These are phyloP conservation scores for Leishmania tarentolae DNA, from an alignment of 208 protist genomes.

Conservation along the genomic window DNA sequence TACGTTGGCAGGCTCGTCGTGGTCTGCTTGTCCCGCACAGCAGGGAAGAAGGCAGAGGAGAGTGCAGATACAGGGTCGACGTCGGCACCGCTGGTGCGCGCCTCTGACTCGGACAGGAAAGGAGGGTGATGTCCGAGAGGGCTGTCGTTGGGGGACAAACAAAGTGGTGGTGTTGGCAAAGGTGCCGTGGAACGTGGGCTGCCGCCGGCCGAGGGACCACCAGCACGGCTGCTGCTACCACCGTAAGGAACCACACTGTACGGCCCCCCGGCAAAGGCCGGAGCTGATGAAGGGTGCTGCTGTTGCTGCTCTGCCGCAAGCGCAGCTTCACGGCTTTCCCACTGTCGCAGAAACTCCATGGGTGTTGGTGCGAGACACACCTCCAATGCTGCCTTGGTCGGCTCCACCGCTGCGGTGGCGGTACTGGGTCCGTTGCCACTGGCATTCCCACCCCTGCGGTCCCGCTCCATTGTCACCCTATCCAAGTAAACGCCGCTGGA, in stretches of 20 bases:
- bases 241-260: constrained; percentile 29
- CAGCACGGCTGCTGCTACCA: constrained; percentile 5
- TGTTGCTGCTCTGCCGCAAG: constrained; percentile 26
- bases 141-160: background rate
- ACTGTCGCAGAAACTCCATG: constrained; percentile 54
- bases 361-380: constrained; percentile 57
- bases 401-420: background rate
- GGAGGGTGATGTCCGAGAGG: background rate
- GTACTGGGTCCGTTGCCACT: background rate
- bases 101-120: background rate
- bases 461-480: constrained; percentile 55
- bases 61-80: constrained; percentile 11
- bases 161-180: background rate
- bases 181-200: constrained; percentile 8
- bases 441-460: constrained; percentile 19
- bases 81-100: background rate
- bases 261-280: constrained; percentile 3
- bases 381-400: constrained; percentile 39
- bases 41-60: constrained; percentile 33
- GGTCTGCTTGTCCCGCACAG: constrained; percentile 20
- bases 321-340: constrained; percentile 46
- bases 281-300: constrained; percentile 9
- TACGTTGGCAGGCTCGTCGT: constrained; percentile 38
- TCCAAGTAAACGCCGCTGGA: constrained; percentile 57
- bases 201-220: background rate